Evolutionary conservation across 768 basidiomycete genomes (phyloP), one percentile per base, ranked within the genome.

Genomic region (Mycena venus): DNA sequence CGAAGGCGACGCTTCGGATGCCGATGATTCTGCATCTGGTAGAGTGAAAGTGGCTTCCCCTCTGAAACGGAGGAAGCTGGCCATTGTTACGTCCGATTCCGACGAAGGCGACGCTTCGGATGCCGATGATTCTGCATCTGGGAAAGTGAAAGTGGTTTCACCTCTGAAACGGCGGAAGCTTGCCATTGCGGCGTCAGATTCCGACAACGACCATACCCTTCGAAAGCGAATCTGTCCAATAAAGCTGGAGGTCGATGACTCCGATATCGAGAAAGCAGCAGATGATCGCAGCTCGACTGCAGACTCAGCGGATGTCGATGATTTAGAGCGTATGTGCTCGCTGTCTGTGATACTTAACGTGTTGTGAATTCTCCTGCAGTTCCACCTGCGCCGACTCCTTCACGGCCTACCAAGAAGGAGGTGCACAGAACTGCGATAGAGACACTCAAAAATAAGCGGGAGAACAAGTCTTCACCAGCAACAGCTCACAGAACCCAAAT

Each of bases 311-410:
- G 64, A 72, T 42, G 9, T 31, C 6, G 17, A 73, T 12, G 72
- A 73, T 56, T 42, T 73, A 8, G 49, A 61, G 14, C 40, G 72
- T 73, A 58, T 7, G 72, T 58, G 10, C 27, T 40, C 12, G 31
- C 19, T 31, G 6, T 21, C 3, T 40, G 6, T 29, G 31, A 21
- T 25, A 1, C 31, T 8, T 17, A 9, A 1, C n/a, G 15, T 14
- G 4, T 29, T 25, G 9, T 51, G 3, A 27, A 34, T n/a, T 3
- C 32, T 56, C 19, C 23, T 21, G 23, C 23, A 73, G 72, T 55
- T 27, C 19, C 72, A 0, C 10, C 66, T 8, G 59, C 65, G 21
- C 72, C 72, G 19, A 40, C 10, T 25, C 60, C 47, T 9, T 55
- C 72, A 27, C 55, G 58, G 29, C 72, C 66, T 14, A 68, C 60